A percentile compares a stretch with the other conserved stretches of the same genome.
Conservation (phyloP, 2,329 filamentous ascomycete genomes). For the Mollisiaceae sp. region DNA sequence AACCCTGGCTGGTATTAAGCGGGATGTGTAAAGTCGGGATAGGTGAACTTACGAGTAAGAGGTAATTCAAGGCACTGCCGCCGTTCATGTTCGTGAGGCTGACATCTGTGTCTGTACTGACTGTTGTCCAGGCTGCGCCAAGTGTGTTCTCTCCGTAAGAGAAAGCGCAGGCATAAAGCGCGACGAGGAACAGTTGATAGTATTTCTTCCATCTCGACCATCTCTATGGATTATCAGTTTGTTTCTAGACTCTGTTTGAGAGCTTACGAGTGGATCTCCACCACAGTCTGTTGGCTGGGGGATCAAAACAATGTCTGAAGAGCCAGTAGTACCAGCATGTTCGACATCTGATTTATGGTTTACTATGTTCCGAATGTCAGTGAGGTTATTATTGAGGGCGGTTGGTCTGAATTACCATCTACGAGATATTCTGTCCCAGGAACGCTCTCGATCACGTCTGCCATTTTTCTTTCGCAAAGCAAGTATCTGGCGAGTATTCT, state of each 20-base stretch:
- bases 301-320: slow-evolving; percentile 6
- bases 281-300: slow-evolving; percentile 7
- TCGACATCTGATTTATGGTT: slow-evolving; percentile 5
- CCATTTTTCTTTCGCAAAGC: neutral
- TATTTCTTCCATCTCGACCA: slow-evolving; percentile 9
- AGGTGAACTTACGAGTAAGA: neutral
- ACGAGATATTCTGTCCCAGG: slow-evolving; percentile 5
- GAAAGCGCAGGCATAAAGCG: slow-evolving; percentile 4
- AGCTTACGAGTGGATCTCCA: neutral
- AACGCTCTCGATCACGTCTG: neutral
- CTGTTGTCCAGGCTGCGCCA: slow-evolving; percentile 5
- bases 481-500: no score
- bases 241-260: no score
- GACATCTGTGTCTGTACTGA: neutral
- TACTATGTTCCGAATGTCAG: neutral
- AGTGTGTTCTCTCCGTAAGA: slow-evolving; percentile 5
- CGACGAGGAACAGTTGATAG: slow-evolving; percentile 5
- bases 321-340: slow-evolving; percentile 5
- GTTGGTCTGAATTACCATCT: neutral
- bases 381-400: no score
- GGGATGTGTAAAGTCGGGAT: neutral
- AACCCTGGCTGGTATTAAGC: neutral
- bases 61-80: neutral
- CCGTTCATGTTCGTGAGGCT: slow-evolving; percentile 7
- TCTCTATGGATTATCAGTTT: neutral